A percentile compares a stretch with the other conserved stretches of the same genome.
phyloP scores from a whole-genome alignment of 257 asterid genomes.

The Capsicum rhomboideum region DNA sequence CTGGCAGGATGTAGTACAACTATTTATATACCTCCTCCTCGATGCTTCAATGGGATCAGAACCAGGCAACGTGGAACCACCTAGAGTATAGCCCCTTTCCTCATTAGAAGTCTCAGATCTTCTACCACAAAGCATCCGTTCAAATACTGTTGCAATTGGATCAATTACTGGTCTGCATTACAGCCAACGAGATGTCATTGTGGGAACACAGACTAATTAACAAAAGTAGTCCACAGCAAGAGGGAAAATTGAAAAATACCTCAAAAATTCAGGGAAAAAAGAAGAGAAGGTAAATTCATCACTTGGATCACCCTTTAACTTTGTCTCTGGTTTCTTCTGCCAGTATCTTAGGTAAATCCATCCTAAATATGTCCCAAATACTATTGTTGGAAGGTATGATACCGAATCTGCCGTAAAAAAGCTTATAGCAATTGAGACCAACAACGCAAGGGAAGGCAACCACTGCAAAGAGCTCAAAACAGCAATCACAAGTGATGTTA shows the following conservation, averaged over 20 bases:
- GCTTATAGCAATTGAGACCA: constrained; percentile 55
- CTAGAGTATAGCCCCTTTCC: constrained; percentile 47
- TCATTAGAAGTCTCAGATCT: constrained; percentile 55
- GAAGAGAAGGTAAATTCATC: constrained; percentile 84
- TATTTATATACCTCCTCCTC: constrained; percentile 64
- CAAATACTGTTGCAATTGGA: constrained; percentile 66
- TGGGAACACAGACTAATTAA: not conserved
- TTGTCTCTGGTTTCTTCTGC: constrained; percentile 71
- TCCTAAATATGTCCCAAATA: constrained; percentile 77
- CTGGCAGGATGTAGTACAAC: not conserved
- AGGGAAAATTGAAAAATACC: constrained; percentile 23
- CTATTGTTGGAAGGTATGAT: constrained; percentile 63
- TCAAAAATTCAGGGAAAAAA: constrained; percentile 66
- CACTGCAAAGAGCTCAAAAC: constrained; percentile 48
- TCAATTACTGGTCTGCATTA: constrained; percentile 61
- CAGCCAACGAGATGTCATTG: constrained; percentile 14
- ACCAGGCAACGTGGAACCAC: constrained; percentile 60
- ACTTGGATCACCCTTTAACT: constrained; percentile 85
- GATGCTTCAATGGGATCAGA: constrained; percentile 92
- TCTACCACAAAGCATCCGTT: constrained; percentile 68
- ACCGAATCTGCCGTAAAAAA: constrained; percentile 62
- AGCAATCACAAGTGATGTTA: constrained; percentile 11
- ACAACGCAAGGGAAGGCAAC: constrained; percentile 72
- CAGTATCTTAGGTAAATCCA: constrained; percentile 94
- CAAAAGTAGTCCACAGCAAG: not conserved